Conservation (phyloP, 2,329 filamentous ascomycete species). For the Sporothrix brunneoviolacea region DNA sequence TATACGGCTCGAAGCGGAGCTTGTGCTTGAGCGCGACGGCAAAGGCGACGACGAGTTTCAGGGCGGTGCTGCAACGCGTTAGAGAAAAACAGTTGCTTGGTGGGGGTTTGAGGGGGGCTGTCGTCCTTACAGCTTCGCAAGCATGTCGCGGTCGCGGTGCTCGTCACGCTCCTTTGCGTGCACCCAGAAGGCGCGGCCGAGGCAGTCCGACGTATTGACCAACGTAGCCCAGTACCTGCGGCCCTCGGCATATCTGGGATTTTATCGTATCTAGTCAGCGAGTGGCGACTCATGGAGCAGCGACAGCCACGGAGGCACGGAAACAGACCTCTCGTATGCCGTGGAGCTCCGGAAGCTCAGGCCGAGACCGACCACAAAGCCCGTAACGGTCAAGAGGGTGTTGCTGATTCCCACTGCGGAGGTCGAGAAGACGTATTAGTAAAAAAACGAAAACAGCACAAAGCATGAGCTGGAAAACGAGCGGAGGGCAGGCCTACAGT, state of each 20-base stretch:
- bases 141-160: conserved; percentile 54
- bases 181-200: conserved; percentile 77
- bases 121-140: conserved; percentile 53
- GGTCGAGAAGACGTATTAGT: conserved; percentile 23
- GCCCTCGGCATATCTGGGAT: conserved; percentile 49
- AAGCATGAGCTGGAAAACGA: not conserved
- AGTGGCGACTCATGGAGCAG: no score
- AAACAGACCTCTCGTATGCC: conserved; percentile 70
- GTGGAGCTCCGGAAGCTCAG: conserved; percentile 72
- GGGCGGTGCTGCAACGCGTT: conserved; percentile 49
- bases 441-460: no score
- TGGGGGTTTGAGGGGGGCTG: not conserved
- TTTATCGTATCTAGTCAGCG: no score
- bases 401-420: conserved; percentile 48
- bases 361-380: conserved; percentile 74
- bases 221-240: conserved; percentile 51
- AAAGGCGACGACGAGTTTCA: conserved; percentile 65
- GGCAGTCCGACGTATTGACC: conserved; percentile 54
- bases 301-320: no score
- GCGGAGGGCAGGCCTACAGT: conserved; percentile 17
- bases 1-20: conserved; percentile 65
- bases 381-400: conserved; percentile 66
- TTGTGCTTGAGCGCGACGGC: conserved; percentile 65
- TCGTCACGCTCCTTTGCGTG: conserved; percentile 57
- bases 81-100: not conserved